Evolutionary conservation across 2,329 filamentous ascomycete genomes (phyloP).

Genomic region (Aurifilum marmelostoma): DNA sequence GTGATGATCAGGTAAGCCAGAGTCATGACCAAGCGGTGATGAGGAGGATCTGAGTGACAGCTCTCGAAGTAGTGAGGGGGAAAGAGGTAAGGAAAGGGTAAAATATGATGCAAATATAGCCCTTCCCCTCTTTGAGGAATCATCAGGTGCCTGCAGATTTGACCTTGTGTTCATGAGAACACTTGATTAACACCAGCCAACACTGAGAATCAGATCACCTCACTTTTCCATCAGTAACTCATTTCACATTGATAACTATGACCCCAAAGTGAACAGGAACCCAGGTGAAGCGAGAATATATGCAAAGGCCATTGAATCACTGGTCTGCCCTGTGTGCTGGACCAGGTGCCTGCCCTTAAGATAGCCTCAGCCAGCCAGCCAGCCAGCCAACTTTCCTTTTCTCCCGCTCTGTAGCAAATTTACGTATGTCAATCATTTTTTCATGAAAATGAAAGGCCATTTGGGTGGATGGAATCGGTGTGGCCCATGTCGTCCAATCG

Average conservation of each 20-base stretch:
- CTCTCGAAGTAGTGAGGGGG: background rate
- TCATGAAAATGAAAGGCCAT: too few relatives aligned
- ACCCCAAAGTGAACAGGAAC: background rate
- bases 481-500: too few relatives aligned
- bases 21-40: too few relatives aligned
- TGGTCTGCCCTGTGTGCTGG: too few relatives aligned
- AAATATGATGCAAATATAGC: background rate
- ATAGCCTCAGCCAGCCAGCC: too few relatives aligned
- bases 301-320: too few relatives aligned
- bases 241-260: background rate
- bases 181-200: background rate
- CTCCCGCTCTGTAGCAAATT: too few relatives aligned
- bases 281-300: background rate
- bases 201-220: background rate
- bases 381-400: too few relatives aligned
- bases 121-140: background rate
- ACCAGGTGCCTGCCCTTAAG: too few relatives aligned
- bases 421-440: too few relatives aligned
- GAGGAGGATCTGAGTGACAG: background rate
- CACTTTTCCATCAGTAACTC: background rate
- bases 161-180: background rate
- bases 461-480: too few relatives aligned
- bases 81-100: background rate
- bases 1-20: too few relatives aligned
- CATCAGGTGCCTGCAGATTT: background rate